Evolutionary conservation across 108 stramenopile genomes (phyloP).

Genomic region (Cyclotella baltica): DNA sequence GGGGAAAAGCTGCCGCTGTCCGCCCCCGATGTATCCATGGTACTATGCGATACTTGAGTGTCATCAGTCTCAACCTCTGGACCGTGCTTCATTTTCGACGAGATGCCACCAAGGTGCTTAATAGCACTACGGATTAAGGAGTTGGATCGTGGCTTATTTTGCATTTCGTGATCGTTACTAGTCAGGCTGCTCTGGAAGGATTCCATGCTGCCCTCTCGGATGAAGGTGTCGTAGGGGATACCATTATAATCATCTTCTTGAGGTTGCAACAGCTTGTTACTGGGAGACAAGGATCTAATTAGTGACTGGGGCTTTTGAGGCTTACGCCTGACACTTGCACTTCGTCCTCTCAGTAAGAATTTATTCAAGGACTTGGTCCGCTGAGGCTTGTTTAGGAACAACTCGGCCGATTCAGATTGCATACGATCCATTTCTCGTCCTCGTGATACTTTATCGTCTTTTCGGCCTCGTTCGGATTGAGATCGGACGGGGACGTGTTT

Average conservation of each 20-base stretch:
- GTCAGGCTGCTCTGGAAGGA: slow-evolving; percentile 5
- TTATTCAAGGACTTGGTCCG: slow-evolving; percentile 10
- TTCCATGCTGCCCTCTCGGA: neutral
- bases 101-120: slow-evolving; percentile 2
- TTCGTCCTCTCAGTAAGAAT: neutral
- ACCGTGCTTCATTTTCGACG: neutral
- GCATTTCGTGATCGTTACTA: neutral
- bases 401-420: neutral
- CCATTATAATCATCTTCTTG: neutral
- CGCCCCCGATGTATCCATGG: neutral
- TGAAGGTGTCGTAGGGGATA: neutral
- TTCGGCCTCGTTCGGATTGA: neutral
- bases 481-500: too few species aligned
- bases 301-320: neutral
- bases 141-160: neutral
- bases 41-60: slow-evolving; percentile 2
- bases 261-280: neutral
- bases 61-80: neutral
- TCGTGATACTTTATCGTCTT: neutral
- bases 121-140: slow-evolving; percentile 14
- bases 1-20: neutral
- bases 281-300: neutral
- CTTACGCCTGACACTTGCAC: neutral
- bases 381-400: neutral
- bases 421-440: neutral